Evolutionary conservation across 441 rosid genomes (phyloP).

Genomic region (Populus hybrid): DNA sequence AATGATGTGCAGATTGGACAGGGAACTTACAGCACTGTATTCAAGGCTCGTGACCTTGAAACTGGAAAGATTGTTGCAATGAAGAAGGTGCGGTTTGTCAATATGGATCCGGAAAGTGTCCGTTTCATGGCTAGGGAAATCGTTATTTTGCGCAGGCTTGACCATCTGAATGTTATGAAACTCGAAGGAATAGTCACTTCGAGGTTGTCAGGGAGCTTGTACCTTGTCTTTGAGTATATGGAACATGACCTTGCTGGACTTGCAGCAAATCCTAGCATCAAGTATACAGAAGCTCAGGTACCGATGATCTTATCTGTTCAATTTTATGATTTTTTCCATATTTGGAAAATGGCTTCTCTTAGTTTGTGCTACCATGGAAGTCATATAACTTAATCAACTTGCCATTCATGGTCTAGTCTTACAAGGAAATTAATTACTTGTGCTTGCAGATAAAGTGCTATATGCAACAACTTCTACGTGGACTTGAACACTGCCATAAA

Average conservation of each 20-base stretch:
- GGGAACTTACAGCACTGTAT: constrained; percentile 96
- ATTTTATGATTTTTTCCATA: neutral
- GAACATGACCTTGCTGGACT: constrained; percentile 94
- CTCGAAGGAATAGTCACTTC: constrained; percentile 87
- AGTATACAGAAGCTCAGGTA: constrained; percentile 84
- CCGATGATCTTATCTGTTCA: neutral
- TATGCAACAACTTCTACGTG: constrained; percentile 74
- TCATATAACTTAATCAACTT: neutral
- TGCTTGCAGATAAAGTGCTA: constrained; percentile 77
- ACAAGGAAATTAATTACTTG: neutral
- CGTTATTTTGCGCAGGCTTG: constrained; percentile 69
- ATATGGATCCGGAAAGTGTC: no score
- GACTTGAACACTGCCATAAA: constrained; percentile 89
- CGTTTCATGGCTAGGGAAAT: constrained; percentile 72
- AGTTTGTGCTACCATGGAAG: neutral
- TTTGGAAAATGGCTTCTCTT: neutral
- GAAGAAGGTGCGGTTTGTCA: no score
- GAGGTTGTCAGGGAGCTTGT: constrained; percentile 73
- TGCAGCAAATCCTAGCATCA: constrained; percentile 64
- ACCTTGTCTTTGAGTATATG: constrained; percentile 94
- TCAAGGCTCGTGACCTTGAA: constrained; percentile 75
- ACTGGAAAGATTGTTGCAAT: constrained; percentile 74
- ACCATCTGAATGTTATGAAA: constrained; percentile 90
- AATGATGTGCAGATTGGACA: constrained; percentile 73
- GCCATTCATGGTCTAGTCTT: neutral